A percentile compares a stretch with the other conserved stretches of the same genome.
These are phyloP conservation scores for Elsinoe perseae DNA, from an alignment of 2,329 filamentous ascomycete species.

Conservation along the genomic window DNA sequence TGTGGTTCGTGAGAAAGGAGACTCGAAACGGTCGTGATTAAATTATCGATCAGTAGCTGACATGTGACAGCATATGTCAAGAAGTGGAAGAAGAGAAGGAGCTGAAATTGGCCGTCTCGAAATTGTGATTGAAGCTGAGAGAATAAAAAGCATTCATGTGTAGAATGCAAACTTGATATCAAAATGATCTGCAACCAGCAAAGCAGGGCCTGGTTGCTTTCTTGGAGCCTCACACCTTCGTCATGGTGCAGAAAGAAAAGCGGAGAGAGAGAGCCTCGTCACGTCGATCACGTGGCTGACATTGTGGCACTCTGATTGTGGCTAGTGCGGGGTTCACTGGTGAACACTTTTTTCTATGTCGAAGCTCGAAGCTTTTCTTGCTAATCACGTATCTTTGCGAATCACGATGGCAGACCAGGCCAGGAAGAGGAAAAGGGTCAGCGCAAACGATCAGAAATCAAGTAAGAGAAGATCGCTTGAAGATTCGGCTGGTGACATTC, in stretches of 20 bases:
- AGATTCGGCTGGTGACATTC: slow-evolving; percentile 21
- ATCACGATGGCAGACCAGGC: slow-evolving; percentile 28
- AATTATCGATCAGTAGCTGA: slow-evolving; percentile 7
- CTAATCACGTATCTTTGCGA: neutral
- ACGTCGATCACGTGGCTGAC: neutral
- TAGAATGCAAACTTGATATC: slow-evolving; percentile 1
- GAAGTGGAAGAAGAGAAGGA: neutral
- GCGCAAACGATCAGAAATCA: slow-evolving; percentile 37
- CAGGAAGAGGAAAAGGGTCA: slow-evolving; percentile 46
- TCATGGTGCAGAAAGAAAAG: slow-evolving; percentile 7
- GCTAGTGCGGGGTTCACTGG: neutral
- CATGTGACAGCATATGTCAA: slow-evolving; percentile 1
- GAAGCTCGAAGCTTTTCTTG: neutral
- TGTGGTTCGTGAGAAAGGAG: neutral
- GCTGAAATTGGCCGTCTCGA: neutral
- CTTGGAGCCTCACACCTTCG: neutral
- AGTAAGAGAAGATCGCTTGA: slow-evolving; percentile 31
- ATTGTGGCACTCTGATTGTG: neutral
- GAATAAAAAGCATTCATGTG: neutral
- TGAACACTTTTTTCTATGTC: neutral
- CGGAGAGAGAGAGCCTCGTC: neutral
- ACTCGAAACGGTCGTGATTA: slow-evolving; percentile 9
- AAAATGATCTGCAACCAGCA: slow-evolving; percentile 2
- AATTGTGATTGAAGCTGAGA: neutral
- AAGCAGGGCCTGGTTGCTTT: slow-evolving; percentile 10